Evolutionary conservation across 129 eudicot species (phyloP), one percentile per base, ranked within the genome.

Genomic region (Glebionis coronaria): DNA sequence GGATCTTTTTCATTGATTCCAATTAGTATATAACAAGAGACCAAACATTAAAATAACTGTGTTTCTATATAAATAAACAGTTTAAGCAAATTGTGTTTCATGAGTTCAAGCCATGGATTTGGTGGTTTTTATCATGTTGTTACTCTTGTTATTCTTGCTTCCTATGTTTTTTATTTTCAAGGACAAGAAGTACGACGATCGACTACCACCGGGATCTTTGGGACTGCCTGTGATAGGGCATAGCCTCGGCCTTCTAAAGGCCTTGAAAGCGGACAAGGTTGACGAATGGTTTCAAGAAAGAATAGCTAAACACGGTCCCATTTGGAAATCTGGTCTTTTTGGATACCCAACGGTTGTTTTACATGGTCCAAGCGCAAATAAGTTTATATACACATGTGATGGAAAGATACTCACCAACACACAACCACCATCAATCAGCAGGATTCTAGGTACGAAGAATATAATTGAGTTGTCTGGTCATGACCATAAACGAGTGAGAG

Each of bases 401-500:
- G 59, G 13, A 19, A 54, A 16, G 2, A 19, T 4, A 54, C 59
- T 54, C 14, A 19, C 27, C 0, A 19, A 18, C 12, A 27, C 25
- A 54, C 59, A 54, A 0, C 59, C 59, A 18, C 59, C 59, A 3
- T 54, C 59, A 19, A 10, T 54, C 4, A 54, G 28, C 5, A 19
- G 12, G 59, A n/a, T 54, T 12, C 9, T 54, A 11, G 59, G 59
- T 20, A 0, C 6, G 20, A 54, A 9, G 1, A 19, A 18, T 54
- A 54, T 54, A 7, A 9, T 18, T 2, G 59, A 54, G 27, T 19
- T 54, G 29, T 6, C 19, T 5, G 59, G 59, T 9, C 27, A 54
- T 54, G 59, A 54, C 2, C 59, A 54, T 13, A 54, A 54, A 54
- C 27, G 59, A 54, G 29, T 54, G 11, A 54, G 28, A 54, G 29